These are phyloP conservation scores for Ceratocystis cacaofunesta DNA, from an alignment of 2,329 filamentous ascomycete species.

Conservation along the genomic window DNA sequence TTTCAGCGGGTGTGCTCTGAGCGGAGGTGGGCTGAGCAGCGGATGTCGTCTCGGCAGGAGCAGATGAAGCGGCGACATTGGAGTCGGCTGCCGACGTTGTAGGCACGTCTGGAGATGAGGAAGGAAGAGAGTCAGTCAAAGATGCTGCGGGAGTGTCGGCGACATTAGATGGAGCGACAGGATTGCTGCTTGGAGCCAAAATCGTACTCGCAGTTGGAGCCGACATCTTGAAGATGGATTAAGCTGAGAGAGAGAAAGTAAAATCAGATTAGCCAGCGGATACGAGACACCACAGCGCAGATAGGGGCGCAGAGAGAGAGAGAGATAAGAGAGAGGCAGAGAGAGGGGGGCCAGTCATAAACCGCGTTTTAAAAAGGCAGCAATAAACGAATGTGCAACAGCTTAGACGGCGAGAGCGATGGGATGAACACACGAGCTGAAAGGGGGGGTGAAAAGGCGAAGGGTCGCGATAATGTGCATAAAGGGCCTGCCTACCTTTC, in stretches of 20 bases:
- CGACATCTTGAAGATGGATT: slow-evolving; percentile 9
- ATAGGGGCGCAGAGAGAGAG: background rate
- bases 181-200: slow-evolving; percentile 11
- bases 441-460: background rate
- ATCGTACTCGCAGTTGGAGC: slow-evolving; percentile 5
- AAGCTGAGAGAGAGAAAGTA: background rate
- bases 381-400: background rate
- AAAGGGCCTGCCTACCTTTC: background rate
- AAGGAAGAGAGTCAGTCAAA: slow-evolving; percentile 5
- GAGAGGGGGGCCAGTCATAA: too few relatives aligned
- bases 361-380: background rate
- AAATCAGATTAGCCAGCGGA: background rate
- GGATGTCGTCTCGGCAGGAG: slow-evolving; percentile 11
- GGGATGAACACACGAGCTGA: too few relatives aligned
- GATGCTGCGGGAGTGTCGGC: slow-evolving; percentile 9
- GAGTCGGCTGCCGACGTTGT: slow-evolving; percentile 7
- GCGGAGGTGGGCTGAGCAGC: slow-evolving; percentile 13
- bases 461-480: background rate
- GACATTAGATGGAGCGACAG: slow-evolving; percentile 9
- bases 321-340: too few relatives aligned
- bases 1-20: slow-evolving; percentile 10
- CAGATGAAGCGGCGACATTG: slow-evolving; percentile 8
- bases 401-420: background rate
- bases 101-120: slow-evolving; percentile 1
- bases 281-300: background rate